These are phyloP conservation scores for Fusarium piperis DNA, from an alignment of 2,329 filamentous ascomycete genomes.

Conservation along the genomic window DNA sequence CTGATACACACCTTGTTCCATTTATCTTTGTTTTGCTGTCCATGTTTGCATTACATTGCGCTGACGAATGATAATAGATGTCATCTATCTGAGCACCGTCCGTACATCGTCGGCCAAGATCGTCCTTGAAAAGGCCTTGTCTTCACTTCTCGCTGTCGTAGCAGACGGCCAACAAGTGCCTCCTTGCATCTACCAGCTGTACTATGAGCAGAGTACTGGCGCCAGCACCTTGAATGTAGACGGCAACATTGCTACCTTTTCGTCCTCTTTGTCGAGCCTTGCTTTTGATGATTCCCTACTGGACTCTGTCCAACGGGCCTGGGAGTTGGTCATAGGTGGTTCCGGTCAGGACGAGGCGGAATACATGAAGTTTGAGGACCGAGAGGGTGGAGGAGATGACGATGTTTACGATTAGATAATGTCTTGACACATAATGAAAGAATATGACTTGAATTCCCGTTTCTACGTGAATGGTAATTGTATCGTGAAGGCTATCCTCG, in stretches of 20 bases:
- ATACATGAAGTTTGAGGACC: slow-evolving; percentile 84
- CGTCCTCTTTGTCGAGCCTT: slow-evolving; percentile 69
- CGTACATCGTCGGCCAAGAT: slow-evolving; percentile 47
- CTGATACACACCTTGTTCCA: slow-evolving; percentile 70
- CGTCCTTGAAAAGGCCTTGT: slow-evolving; percentile 53
- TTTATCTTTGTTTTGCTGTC: slow-evolving; percentile 12
- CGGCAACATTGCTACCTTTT: slow-evolving; percentile 64
- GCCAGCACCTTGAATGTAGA: slow-evolving; percentile 44
- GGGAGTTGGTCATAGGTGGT: slow-evolving; percentile 69
- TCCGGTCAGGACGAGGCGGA: slow-evolving; percentile 55
- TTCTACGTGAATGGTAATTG: not conserved
- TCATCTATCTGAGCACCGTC: slow-evolving; percentile 52
- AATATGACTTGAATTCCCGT: not conserved
- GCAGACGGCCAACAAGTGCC: slow-evolving; percentile 42
- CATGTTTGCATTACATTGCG: slow-evolving; percentile 30
- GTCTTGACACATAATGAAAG: not conserved
- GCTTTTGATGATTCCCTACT: slow-evolving; percentile 79
- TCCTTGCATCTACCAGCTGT: slow-evolving; percentile 60
- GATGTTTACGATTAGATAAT: slow-evolving; percentile 57
- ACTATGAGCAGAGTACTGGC: slow-evolving; percentile 62
- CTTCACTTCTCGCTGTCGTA: slow-evolving; percentile 51
- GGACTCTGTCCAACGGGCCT: slow-evolving; percentile 73
- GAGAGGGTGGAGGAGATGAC: slow-evolving; percentile 71
- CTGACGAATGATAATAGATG: slow-evolving; percentile 47
- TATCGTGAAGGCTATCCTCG: not conserved